These are phyloP conservation scores for Irpex sp. DNA, from an alignment of 1,284 basidiomycete species.

Conservation along the genomic window DNA sequence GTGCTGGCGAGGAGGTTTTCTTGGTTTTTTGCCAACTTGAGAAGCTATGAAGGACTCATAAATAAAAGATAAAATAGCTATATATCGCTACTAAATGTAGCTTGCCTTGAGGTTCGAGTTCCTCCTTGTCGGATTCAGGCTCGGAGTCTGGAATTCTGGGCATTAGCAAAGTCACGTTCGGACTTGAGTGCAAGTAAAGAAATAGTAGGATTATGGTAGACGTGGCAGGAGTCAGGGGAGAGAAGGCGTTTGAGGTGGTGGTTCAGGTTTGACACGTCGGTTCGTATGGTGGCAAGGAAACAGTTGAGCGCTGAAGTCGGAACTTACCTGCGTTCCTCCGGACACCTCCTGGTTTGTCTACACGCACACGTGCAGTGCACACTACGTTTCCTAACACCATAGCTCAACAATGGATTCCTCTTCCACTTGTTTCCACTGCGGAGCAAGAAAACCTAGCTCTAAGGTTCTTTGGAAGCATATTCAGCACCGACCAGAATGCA, in stretches of 20 bases:
- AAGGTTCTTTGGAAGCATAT: slow-evolving; percentile 1
- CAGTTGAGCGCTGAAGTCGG: too few species aligned
- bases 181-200: neutral
- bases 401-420: neutral
- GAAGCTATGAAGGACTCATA: neutral
- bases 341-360: neutral
- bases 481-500: neutral
- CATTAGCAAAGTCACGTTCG: too few species aligned
- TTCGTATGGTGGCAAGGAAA: too few species aligned
- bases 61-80: neutral
- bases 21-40: neutral
- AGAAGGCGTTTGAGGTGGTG: too few species aligned
- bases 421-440: neutral
- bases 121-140: too few species aligned
- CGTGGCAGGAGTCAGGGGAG: too few species aligned
- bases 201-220: neutral
- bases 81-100: too few species aligned
- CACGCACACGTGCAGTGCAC: neutral
- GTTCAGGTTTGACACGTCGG: too few species aligned
- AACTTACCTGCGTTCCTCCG: too few species aligned
- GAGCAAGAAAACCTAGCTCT: slow-evolving; percentile 7
- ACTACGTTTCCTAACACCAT: neutral
- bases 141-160: too few species aligned
- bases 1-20: neutral
- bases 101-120: too few species aligned